A percentile compares a stretch with the other conserved stretches of the same genome.
Conservation (phyloP, 257 asterid species). For the Forsythia viridissima region DNA sequence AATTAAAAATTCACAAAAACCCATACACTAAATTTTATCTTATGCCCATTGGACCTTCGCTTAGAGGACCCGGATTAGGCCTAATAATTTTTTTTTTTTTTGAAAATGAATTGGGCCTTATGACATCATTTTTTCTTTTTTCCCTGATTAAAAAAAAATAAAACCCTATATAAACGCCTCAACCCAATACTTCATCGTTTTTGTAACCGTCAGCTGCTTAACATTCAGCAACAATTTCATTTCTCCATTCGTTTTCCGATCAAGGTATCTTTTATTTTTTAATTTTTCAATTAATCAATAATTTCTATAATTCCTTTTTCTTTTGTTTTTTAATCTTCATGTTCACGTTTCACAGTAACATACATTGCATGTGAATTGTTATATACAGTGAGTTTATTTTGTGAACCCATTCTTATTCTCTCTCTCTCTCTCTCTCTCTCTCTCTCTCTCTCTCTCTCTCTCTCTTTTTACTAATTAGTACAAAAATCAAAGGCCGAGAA, state of each 20-base stretch:
- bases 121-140: neutral
- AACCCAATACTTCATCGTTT: neutral
- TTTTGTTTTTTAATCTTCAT: neutral
- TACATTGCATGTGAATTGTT: neutral
- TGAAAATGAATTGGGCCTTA: neutral
- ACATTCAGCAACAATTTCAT: neutral
- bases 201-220: conserved; percentile 2
- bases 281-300: neutral
- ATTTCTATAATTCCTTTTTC: neutral
- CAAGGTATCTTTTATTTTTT: neutral
- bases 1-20: too few species aligned
- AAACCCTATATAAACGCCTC: conserved; percentile 1
- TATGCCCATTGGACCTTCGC: too few species aligned
- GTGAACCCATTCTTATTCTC: neutral
- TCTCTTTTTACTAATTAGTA: neutral
- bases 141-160: neutral
- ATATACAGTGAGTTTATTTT: neutral
- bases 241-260: neutral
- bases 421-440: neutral
- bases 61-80: too few species aligned
- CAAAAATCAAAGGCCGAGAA: neutral
- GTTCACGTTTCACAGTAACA: neutral
- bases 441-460: neutral
- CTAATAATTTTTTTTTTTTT: too few species aligned
- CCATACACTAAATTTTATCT: too few species aligned